A percentile compares a stretch with the other conserved stretches of the same genome.
Conservation (phyloP, 257 asterid species). For the Solanum phureja region DNA sequence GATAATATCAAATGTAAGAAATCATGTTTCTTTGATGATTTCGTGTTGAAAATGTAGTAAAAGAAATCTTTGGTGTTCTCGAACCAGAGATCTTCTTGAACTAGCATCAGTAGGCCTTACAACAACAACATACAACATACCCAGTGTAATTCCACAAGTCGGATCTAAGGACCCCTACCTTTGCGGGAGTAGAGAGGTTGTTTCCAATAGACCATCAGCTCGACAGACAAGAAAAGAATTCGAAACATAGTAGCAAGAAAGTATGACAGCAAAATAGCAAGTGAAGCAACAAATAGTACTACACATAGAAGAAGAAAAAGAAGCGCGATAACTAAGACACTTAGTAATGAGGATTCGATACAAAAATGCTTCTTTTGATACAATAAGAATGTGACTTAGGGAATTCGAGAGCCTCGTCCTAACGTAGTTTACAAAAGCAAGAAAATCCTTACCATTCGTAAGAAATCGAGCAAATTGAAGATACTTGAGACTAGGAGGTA, state of each 20-base stretch:
- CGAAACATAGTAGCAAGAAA: background rate
- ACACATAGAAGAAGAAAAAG: background rate
- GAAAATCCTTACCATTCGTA: slow-evolving; percentile 39
- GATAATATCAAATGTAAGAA: background rate
- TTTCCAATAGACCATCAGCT: background rate
- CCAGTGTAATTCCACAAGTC: background rate
- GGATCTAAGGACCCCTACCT: background rate
- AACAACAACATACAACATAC: background rate
- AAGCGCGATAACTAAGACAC: background rate
- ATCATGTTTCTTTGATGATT: background rate
- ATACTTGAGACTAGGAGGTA: slow-evolving; percentile 46
- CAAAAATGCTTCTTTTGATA: background rate
- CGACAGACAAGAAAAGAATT: background rate
- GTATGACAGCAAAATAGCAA: background rate
- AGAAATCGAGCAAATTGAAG: slow-evolving; percentile 62
- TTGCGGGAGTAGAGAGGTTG: background rate
- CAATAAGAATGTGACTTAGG: background rate
- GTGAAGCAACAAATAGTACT: background rate
- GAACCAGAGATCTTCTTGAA: background rate
- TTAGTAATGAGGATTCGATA: background rate
- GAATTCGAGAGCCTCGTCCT: background rate
- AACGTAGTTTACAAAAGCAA: background rate
- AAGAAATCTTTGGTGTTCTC: background rate
- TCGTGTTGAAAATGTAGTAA: background rate
- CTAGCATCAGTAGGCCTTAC: background rate